phyloP scores from a whole-genome alignment of 345 rosid genomes.

The Pugionium dolabratum region DNA sequence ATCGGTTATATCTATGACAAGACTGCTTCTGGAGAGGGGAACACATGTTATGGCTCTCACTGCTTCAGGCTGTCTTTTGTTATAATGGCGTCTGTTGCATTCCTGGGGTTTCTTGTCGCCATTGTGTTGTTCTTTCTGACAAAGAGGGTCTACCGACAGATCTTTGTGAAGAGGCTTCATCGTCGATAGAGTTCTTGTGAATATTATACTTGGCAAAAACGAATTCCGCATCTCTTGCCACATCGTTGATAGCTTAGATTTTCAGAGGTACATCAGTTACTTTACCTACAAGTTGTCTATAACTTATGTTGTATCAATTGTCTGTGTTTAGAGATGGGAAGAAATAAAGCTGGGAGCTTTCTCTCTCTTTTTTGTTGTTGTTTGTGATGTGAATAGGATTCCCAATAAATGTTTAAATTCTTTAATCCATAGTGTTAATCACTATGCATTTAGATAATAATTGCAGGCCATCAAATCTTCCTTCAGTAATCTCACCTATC shows the following conservation, averaged over 20 bases:
- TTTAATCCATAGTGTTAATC: slow-evolving; percentile 4
- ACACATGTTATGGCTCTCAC: slow-evolving; percentile 60
- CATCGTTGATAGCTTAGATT: slow-evolving; percentile 1
- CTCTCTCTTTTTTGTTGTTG: slow-evolving; percentile 6
- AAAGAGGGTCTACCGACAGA: slow-evolving; percentile 53
- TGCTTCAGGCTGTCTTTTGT: slow-evolving; percentile 80
- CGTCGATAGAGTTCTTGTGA: slow-evolving; percentile 28
- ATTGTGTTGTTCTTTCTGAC: slow-evolving; percentile 57
- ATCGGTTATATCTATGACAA: slow-evolving; percentile 76
- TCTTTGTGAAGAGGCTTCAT: slow-evolving; percentile 52
- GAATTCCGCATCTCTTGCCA: slow-evolving; percentile 5
- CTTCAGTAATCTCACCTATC: slow-evolving; percentile 27
- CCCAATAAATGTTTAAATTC: slow-evolving; percentile 23
- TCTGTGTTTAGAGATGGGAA: slow-evolving; percentile 20
- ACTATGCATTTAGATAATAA: slow-evolving; percentile 13
- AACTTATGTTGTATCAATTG: slow-evolving; percentile 6
- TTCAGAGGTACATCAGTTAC: slow-evolving; percentile 11
- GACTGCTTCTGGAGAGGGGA: slow-evolving; percentile 48
- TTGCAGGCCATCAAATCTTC: slow-evolving; percentile 28
- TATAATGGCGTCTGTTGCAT: slow-evolving; percentile 69
- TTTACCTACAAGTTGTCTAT: slow-evolving; percentile 18
- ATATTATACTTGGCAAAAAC: slow-evolving; percentile 5
- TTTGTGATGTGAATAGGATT: slow-evolving; percentile 25
- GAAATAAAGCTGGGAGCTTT: slow-evolving; percentile 22
- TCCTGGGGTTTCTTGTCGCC: slow-evolving; percentile 59